phyloP scores from a whole-genome alignment of 2,329 filamentous ascomycete genomes.

The Raffaelea arxii region DNA sequence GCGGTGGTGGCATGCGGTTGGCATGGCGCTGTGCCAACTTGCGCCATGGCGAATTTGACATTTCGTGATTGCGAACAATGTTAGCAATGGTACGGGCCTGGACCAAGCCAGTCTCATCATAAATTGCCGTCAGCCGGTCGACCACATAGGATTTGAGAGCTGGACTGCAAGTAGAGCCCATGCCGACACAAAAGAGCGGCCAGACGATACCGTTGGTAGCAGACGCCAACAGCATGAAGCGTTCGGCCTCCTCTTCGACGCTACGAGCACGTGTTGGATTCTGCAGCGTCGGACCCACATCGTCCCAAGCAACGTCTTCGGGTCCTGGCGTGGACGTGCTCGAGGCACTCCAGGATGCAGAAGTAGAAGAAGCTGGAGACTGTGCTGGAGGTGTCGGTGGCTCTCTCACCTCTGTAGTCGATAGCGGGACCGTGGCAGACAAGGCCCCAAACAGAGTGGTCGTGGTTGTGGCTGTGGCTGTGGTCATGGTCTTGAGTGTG shows the following conservation, averaged over 20 bases:
- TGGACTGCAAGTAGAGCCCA: slow-evolving; percentile 33
- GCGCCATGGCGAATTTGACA: slow-evolving; percentile 12
- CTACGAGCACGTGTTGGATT: slow-evolving; percentile 27
- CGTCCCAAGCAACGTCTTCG: slow-evolving; percentile 5
- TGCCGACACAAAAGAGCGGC: slow-evolving; percentile 39
- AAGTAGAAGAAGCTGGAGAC: slow-evolving; percentile 8
- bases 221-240: slow-evolving; percentile 38
- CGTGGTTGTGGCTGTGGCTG: background rate
- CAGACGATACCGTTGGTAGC: slow-evolving; percentile 39
- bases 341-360: background rate
- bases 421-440: background rate
- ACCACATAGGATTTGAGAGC: slow-evolving; percentile 33
- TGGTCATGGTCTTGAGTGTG: slow-evolving; percentile 9
- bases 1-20: no score
- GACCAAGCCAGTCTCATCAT: slow-evolving; percentile 33
- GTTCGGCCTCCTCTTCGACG: slow-evolving; percentile 27
- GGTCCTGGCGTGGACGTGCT: background rate
- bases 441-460: no score
- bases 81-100: slow-evolving; percentile 34
- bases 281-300: slow-evolving; percentile 26
- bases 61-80: slow-evolving; percentile 28
- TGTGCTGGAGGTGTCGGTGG: slow-evolving; percentile 5
- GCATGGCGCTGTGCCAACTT: background rate
- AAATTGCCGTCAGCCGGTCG: slow-evolving; percentile 32
- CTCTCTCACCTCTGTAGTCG: slow-evolving; percentile 11